A percentile compares a stretch with the other conserved stretches of the same genome.
phyloP scores from a whole-genome alignment of 2,329 filamentous ascomycete genomes.

The Penicillium sp. region DNA sequence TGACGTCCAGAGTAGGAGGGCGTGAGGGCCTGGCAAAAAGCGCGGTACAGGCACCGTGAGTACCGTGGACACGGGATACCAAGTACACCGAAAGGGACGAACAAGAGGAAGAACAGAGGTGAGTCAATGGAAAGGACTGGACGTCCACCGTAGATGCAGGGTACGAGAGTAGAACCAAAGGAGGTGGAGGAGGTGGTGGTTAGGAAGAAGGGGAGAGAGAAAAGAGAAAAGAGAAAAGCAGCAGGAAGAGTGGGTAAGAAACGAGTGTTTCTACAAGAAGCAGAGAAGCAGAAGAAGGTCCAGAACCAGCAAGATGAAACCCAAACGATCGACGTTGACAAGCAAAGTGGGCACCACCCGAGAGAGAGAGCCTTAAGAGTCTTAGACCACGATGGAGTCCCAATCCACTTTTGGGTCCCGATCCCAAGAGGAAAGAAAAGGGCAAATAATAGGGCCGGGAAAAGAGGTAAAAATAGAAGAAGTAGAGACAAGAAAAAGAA shows the following conservation, averaged over 20 bases:
- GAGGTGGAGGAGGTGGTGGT: background rate
- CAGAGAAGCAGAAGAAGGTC: background rate
- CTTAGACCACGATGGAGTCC: conserved; percentile 9
- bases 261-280: background rate
- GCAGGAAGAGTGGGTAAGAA: background rate
- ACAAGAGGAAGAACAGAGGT: background rate
- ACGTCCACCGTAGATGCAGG: background rate
- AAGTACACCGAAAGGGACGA: background rate
- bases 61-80: conserved; percentile 14
- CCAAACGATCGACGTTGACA: conserved; percentile 14
- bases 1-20: conserved; percentile 24
- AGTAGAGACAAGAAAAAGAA: background rate
- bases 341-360: background rate
- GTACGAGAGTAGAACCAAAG: background rate
- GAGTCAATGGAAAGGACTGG: conserved; percentile 4
- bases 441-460: background rate
- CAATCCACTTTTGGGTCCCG: background rate
- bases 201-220: background rate
- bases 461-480: background rate
- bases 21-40: conserved; percentile 13
- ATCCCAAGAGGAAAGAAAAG: background rate
- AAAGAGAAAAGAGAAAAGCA: background rate
- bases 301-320: conserved; percentile 19
- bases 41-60: conserved; percentile 9
- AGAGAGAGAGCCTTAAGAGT: background rate